Percentiles rank a stretch among this genome's conserved stretches.
These are phyloP conservation scores for Syzygium aqueum DNA, from an alignment of 345 rosid species.

Conservation along the genomic window DNA sequence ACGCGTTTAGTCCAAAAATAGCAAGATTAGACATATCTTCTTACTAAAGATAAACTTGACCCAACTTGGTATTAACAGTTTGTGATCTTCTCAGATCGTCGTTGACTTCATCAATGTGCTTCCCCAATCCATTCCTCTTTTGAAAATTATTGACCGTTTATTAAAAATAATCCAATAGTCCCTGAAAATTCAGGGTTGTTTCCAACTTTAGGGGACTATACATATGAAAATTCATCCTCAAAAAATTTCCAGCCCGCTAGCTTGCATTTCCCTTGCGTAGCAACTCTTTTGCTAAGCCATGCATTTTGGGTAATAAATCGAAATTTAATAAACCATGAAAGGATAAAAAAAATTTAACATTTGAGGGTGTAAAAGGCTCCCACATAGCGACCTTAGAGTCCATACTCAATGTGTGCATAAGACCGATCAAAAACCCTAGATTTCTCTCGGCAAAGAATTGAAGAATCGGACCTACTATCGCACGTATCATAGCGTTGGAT, in stretches of 20 bases:
- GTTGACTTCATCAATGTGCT: not conserved
- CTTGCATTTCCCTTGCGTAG: not conserved
- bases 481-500: not conserved
- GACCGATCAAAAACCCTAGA: not conserved
- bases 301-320: not conserved
- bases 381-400: not conserved
- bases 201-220: not conserved
- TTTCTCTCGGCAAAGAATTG: not conserved
- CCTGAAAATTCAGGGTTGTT: not conserved
- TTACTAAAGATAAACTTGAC: not conserved
- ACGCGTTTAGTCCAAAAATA: not conserved
- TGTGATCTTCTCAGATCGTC: not conserved
- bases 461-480: not conserved
- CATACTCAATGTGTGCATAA: not conserved
- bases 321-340: not conserved
- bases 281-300: not conserved
- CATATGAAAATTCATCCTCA: not conserved
- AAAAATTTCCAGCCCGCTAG: not conserved
- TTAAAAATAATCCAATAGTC: not conserved
- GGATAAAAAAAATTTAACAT: not conserved
- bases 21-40: not conserved
- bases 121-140: not conserved
- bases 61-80: not conserved
- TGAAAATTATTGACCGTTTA: not conserved
- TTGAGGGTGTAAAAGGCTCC: not conserved